Conservation (phyloP, 192 early-diverging fungal species). For the Coemansia sp. region DNA sequence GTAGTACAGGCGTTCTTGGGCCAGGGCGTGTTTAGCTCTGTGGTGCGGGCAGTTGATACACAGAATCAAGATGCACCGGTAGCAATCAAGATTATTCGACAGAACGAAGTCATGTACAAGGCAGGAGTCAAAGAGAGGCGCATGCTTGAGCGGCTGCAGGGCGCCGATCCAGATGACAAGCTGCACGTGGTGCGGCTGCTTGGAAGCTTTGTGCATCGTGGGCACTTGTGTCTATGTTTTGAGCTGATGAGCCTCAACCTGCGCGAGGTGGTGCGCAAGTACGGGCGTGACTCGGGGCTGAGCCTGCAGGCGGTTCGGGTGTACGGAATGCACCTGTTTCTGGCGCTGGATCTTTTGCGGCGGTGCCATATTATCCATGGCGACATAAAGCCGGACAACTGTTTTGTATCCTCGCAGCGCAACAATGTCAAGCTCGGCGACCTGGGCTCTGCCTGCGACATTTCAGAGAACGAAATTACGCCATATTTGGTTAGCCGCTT, state of each 20-base stretch:
- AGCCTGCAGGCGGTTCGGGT: slow-evolving; percentile 90
- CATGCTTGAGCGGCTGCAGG: slow-evolving; percentile 83
- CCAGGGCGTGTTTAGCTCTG: slow-evolving; percentile 93
- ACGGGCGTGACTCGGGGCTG: slow-evolving; percentile 89
- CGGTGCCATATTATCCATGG: slow-evolving; percentile 86
- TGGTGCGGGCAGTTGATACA: slow-evolving; percentile 84
- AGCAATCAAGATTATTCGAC: slow-evolving; percentile 94
- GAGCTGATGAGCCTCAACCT: slow-evolving; percentile 92
- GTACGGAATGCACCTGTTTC: slow-evolving; percentile 89
- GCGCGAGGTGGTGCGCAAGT: slow-evolving; percentile 91
- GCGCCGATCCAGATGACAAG: slow-evolving; percentile 82
- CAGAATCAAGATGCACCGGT: slow-evolving; percentile 71
- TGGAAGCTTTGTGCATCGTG: slow-evolving; percentile 86
- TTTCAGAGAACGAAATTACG: slow-evolving; percentile 87
- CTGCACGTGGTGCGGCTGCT: slow-evolving; percentile 85
- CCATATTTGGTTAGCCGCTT: slow-evolving; percentile 95
- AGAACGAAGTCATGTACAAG: slow-evolving; percentile 90
- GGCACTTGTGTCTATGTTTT: slow-evolving; percentile 92
- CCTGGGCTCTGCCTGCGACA: slow-evolving; percentile 89
- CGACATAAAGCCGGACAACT: slow-evolving; percentile 98
- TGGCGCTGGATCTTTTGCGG: slow-evolving; percentile 78
- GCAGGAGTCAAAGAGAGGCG: slow-evolving; percentile 86
- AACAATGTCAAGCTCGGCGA: slow-evolving; percentile 88
- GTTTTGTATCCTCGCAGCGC: slow-evolving; percentile 82
- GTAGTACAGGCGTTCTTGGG: slow-evolving; percentile 83